A percentile compares a stretch with the other conserved stretches of the same genome.
Evolutionary conservation across 2,329 filamentous ascomycete genomes (phyloP).

Genomic region (Fusarium aywerte): DNA sequence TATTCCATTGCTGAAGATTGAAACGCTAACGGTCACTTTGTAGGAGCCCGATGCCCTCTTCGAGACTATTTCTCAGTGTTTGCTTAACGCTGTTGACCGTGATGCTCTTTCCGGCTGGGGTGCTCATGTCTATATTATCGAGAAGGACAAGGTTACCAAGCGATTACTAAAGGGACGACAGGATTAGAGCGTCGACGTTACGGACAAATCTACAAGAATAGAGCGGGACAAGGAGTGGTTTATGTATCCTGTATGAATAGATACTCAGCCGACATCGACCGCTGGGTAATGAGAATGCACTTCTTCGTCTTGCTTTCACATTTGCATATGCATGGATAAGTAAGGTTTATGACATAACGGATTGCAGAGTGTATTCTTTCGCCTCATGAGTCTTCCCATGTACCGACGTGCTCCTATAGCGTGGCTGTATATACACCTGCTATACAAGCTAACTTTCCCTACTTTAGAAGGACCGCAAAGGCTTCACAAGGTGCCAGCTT

Average conservation of each 20-base stretch:
- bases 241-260: slow-evolving; percentile 52
- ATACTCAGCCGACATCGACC: slow-evolving; percentile 44
- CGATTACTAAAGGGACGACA: slow-evolving; percentile 97
- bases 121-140: slow-evolving; percentile 98
- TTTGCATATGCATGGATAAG: not conserved
- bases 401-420: not conserved
- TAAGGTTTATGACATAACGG: not conserved
- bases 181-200: slow-evolving; percentile 67
- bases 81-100: slow-evolving; percentile 95
- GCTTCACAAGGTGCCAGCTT: slow-evolving; percentile 53
- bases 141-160: slow-evolving; percentile 99
- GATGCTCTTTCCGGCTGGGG: slow-evolving; percentile 98
- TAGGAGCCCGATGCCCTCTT: slow-evolving; percentile 91
- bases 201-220: slow-evolving; percentile 30
- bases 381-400: not conserved
- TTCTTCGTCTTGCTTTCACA: slow-evolving; percentile 14
- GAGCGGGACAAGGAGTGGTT: slow-evolving; percentile 32
- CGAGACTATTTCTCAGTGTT: slow-evolving; percentile 95
- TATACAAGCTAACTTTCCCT: not conserved
- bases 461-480: slow-evolving; percentile 49
- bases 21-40: slow-evolving; percentile 28
- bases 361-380: not conserved
- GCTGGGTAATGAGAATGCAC: slow-evolving; percentile 45
- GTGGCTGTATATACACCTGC: not conserved
- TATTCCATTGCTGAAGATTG: not conserved